Conservation (phyloP, 306 rosid genomes). For the Cyamopsis tetragonoloba region DNA sequence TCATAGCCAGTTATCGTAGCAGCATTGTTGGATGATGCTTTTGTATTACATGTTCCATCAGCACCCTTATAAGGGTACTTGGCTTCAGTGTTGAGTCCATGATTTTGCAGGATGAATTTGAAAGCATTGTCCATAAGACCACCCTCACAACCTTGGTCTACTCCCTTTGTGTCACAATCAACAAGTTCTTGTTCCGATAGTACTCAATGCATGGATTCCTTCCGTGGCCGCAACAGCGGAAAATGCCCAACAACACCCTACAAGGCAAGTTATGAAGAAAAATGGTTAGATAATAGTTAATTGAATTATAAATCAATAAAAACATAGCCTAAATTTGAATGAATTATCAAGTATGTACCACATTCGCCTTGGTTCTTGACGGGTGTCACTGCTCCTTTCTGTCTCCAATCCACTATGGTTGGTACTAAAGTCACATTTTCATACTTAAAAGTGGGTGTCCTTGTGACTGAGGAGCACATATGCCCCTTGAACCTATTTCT, state of each 20-base stretch:
- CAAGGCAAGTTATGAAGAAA: neutral
- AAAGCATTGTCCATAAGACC: constrained; percentile 43
- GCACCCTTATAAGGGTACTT: constrained; percentile 32
- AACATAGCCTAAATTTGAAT: neutral
- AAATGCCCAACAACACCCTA: constrained; percentile 45
- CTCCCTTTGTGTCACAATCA: constrained; percentile 40
- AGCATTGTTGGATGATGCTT: neutral
- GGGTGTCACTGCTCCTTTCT: constrained; percentile 40
- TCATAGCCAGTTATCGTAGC: constrained; percentile 29
- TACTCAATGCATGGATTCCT: constrained; percentile 25
- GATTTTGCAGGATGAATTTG: constrained; percentile 34
- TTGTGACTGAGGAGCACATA: constrained; percentile 15
- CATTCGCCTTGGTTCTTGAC: constrained; percentile 39
- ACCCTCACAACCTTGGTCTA: constrained; percentile 42
- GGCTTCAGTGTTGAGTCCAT: constrained; percentile 35
- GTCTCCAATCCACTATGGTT: constrained; percentile 32
- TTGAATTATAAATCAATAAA: neutral
- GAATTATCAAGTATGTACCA: constrained; percentile 17
- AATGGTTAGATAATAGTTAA: neutral
- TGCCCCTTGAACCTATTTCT: constrained; percentile 42
- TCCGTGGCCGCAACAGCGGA: constrained; percentile 46
- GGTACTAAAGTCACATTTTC: constrained; percentile 12
- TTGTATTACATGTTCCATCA: constrained; percentile 29
- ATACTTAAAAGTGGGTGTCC: constrained; percentile 25
- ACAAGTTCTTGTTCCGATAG: constrained; percentile 46